Evolutionary conservation across 305 asterid species (phyloP), one percentile per base, ranked within the genome.

Genomic region (Withania somnifera): DNA sequence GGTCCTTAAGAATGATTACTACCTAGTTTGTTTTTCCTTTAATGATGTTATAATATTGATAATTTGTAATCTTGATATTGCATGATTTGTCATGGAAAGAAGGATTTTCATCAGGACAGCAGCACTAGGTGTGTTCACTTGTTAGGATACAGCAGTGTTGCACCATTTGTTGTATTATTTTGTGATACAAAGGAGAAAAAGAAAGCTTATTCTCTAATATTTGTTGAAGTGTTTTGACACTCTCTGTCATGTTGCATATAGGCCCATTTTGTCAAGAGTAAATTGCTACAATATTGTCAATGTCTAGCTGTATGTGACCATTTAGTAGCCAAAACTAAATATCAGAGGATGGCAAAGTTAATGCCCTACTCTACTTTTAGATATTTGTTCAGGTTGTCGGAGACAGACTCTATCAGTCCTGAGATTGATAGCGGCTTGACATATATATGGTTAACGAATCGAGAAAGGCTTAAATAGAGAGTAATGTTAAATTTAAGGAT

Each of bases 21-120:
- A 56, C 82, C 56, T 58, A 40, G 71, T 58, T 79, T 58, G 52
- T 57, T 42, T 45, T 76, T 58, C 42, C 57, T 79, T 79, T 79
- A 42, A 38, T 34, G 71, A 78, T 78, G 34, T 19, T 77, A 38
- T 57, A 11, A 20, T 78, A 57, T 56, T 57, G 69, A n/a, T 79
- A 79, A 79, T 51, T 54, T 78, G 38, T 79, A 79, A 79, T 51
- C 32, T 60, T 58, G 73, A 52, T n/a, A 4, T 24, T 79, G 71
- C 76, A 40, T 75, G 42, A 78, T 20, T 63, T 79, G 57, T 15
- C 47, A 47, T 34, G 71, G 40, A 36, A 51, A 78, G 53, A 78
- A 20, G 38, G 54, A 78, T 36, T 60, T 78, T 56, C 17, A 54
- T 40, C 28, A 28, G 24, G 54, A 56, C 36, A 78, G 36, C 71